Evolutionary conservation across 2,329 filamentous ascomycete genomes (phyloP), one percentile per base, ranked within the genome.

Genomic region (Aspergillus proliferans): DNA sequence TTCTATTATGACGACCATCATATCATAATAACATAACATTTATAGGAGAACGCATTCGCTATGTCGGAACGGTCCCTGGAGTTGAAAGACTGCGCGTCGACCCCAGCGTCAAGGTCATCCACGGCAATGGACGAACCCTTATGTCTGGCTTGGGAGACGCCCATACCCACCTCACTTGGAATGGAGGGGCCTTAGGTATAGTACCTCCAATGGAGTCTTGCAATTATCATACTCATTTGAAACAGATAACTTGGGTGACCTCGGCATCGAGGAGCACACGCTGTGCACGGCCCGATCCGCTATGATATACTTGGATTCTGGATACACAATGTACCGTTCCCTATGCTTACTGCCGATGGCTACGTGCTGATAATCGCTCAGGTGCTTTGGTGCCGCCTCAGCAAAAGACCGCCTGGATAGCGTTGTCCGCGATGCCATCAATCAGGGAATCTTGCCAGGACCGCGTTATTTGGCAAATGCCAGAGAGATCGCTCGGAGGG

Each of bases 101-200:
- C 26, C 50, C 63, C 6, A 62, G 59, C 19, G 65, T 73, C 7
- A 62, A 67, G 36, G 59, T 69, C 18, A 60, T 74, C 42, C 47
- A 71, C 4, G 73, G 72, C 1, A 58, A 58, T 14, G 72, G 72
- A 1, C 62, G 74, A 18, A 78, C 75, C 1, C 54, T 78, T 21
- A 77, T 78, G 70, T 69, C 69, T 15, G 76, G 76, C 1, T 60
- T 78, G 0, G 72, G 74, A 1, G 76, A 78, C 50, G 70, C 73
- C 0, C 76, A 79, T 56, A 72, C 73, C 0, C 74, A 77, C 52
- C 65, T 78, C 6, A 72, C 69, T 3, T 78, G 75, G 75, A 77
- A 77, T 48, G 66, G 66, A 6, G 66, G 70, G 4, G 69, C 74
- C 45, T 63, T 78, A 22, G 43, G 43, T 45, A 45, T 18, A 19